A percentile compares a stretch with the other conserved stretches of the same genome.
Evolutionary conservation across 768 basidiomycete species (phyloP).

Genomic region (Hydnum rufescens): DNA sequence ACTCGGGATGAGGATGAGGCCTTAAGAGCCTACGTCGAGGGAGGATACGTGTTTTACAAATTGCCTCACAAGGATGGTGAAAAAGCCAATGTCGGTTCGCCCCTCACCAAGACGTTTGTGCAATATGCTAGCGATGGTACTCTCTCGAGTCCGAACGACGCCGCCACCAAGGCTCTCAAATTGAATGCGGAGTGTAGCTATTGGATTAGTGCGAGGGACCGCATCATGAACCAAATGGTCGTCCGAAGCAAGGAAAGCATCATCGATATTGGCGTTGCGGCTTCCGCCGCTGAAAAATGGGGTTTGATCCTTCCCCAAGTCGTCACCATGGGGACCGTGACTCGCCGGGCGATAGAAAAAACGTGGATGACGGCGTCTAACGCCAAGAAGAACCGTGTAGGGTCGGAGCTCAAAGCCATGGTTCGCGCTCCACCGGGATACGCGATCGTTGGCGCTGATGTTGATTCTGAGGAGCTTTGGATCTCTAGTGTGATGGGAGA

Average conservation of each 20-base stretch:
- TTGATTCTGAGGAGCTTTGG: constrained; percentile 98
- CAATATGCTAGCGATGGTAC: constrained; percentile 76
- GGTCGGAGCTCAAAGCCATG: constrained; percentile 96
- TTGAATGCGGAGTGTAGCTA: constrained; percentile 93
- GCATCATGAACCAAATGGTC: constrained; percentile 83
- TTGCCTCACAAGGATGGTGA: constrained; percentile 95
- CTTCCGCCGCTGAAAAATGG: constrained; percentile 30
- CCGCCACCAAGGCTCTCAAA: constrained; percentile 68
- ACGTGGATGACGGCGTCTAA: constrained; percentile 98
- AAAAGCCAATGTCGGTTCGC: constrained; percentile 83
- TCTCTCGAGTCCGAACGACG: constrained; percentile 58
- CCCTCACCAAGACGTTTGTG: constrained; percentile 75
- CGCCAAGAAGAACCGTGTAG: constrained; percentile 93
- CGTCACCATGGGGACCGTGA: constrained; percentile 97
- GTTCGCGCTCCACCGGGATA: constrained; percentile 85
- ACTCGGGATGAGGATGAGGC: constrained; percentile 39
- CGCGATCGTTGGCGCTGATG: constrained; percentile 91
- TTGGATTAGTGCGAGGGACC: constrained; percentile 88
- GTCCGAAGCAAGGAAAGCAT: constrained; percentile 44
- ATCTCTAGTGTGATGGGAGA: constrained; percentile 98
- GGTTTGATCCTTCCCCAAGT: constrained; percentile 93
- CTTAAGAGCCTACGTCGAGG: constrained; percentile 30
- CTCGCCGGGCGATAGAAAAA: constrained; percentile 89
- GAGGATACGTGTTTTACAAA: constrained; percentile 59
- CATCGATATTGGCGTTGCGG: constrained; percentile 28